Percentiles rank a stretch among this genome's conserved stretches.
Conservation (phyloP, 495 filamentous ascomycete genomes). For the Filosporella fistucella region DNA sequence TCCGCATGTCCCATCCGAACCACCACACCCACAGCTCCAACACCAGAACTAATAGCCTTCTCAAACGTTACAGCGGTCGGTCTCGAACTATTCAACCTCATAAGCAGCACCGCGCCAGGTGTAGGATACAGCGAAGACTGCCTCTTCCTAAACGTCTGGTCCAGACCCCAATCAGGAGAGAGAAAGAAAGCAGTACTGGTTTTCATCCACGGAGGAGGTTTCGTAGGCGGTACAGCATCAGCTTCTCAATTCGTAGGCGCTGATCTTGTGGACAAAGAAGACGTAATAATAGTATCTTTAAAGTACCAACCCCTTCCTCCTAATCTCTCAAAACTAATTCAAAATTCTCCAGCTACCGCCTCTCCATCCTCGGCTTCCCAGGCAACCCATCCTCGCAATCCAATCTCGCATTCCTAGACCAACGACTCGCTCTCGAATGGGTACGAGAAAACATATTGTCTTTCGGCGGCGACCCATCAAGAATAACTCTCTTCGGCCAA, state of each 20-base stretch:
- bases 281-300: slow-evolving; percentile 55
- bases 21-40: not conserved
- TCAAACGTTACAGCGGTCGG: slow-evolving; percentile 7
- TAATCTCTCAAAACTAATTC: not conserved
- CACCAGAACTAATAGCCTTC: not conserved
- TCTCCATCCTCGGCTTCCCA: slow-evolving; percentile 5
- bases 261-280: slow-evolving; percentile 36
- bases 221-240: slow-evolving; percentile 27
- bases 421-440: slow-evolving; percentile 66
- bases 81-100: not conserved
- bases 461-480: slow-evolving; percentile 62
- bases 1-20: slow-evolving; percentile 1
- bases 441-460: slow-evolving; percentile 60
- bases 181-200: slow-evolving; percentile 29
- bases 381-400: not conserved
- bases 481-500: slow-evolving; percentile 59
- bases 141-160: slow-evolving; percentile 48
- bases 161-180: slow-evolving; percentile 26
- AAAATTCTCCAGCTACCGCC: slow-evolving; percentile 1
- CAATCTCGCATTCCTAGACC: slow-evolving; percentile 65
- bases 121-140: slow-evolving; percentile 42
- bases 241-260: slow-evolving; percentile 31
- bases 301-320: slow-evolving; percentile 29
- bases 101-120: not conserved
- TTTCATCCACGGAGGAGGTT: slow-evolving; percentile 35